phyloP scores from a whole-genome alignment of 2,329 filamentous ascomycete genomes.

The Emergomyces orientalis region DNA sequence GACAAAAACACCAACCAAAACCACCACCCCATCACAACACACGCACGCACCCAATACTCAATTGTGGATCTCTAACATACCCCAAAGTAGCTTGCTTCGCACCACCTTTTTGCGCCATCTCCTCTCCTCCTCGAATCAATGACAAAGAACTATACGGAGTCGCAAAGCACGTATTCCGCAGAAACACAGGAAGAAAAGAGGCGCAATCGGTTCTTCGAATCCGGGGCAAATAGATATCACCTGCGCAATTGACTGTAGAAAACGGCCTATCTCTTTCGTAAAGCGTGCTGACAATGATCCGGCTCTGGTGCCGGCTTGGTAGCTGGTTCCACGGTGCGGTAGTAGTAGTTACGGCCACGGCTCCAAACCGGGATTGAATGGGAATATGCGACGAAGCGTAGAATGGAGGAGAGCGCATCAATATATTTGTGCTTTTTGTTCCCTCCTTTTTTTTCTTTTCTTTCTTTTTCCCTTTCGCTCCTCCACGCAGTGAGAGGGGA shows the following conservation, averaged over 20 bases:
- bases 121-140: background rate
- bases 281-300: background rate
- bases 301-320: background rate
- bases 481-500: background rate
- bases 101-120: slow-evolving; percentile 25
- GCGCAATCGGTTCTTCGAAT: background rate
- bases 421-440: background rate
- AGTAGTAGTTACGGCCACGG: background rate
- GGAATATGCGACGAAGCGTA: background rate
- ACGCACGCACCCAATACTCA: slow-evolving; percentile 58
- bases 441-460: background rate
- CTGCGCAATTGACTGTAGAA: no score
- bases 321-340: background rate
- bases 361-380: background rate
- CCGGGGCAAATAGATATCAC: background rate
- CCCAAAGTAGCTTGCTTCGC: slow-evolving; percentile 72
- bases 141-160: background rate
- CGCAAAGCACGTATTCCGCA: background rate
- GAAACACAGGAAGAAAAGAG: background rate
- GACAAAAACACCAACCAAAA: background rate
- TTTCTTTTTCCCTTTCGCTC: background rate
- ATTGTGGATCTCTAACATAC: slow-evolving; percentile 72
- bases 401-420: background rate
- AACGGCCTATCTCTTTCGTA: background rate
- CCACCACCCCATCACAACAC: slow-evolving; percentile 51